Percentiles rank a stretch among this genome's conserved stretches.
phyloP scores from a whole-genome alignment of 768 basidiomycete genomes.

The Auricularia cornea region DNA sequence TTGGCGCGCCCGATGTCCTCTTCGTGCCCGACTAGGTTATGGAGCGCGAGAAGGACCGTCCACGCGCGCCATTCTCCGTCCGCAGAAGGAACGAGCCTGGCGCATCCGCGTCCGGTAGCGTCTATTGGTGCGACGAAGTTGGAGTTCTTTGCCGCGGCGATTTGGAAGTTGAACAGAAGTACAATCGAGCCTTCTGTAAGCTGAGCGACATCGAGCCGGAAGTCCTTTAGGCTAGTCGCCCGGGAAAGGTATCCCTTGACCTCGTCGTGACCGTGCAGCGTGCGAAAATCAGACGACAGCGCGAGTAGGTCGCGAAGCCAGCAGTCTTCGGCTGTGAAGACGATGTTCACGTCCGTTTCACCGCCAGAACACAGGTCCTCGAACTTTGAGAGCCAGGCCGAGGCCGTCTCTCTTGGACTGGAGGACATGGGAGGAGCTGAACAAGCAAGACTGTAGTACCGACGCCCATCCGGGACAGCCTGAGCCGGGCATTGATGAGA shows the following conservation, averaged over 20 bases:
- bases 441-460: too few species aligned
- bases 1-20: neutral
- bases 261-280: constrained; percentile 26
- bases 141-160: constrained; percentile 20
- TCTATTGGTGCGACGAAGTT: constrained; percentile 25
- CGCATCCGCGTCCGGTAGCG: constrained; percentile 27
- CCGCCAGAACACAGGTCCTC: too few species aligned
- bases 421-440: too few species aligned
- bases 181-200: constrained; percentile 9
- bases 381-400: too few species aligned
- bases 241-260: constrained; percentile 25
- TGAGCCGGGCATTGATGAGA: too few species aligned
- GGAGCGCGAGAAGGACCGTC: constrained; percentile 24
- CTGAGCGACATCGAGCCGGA: constrained; percentile 4
- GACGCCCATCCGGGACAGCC: too few species aligned
- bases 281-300: constrained; percentile 36
- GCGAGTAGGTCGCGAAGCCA: constrained; percentile 29
- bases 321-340: neutral
- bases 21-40: constrained; percentile 29
- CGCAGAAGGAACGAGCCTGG: constrained; percentile 20
- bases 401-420: too few species aligned
- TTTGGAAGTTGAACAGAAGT: constrained; percentile 25
- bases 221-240: neutral
- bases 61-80: constrained; percentile 28
- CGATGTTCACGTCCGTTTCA: neutral